Conservation (phyloP, 2,329 filamentous ascomycete genomes). For the Aciculosporium take region DNA sequence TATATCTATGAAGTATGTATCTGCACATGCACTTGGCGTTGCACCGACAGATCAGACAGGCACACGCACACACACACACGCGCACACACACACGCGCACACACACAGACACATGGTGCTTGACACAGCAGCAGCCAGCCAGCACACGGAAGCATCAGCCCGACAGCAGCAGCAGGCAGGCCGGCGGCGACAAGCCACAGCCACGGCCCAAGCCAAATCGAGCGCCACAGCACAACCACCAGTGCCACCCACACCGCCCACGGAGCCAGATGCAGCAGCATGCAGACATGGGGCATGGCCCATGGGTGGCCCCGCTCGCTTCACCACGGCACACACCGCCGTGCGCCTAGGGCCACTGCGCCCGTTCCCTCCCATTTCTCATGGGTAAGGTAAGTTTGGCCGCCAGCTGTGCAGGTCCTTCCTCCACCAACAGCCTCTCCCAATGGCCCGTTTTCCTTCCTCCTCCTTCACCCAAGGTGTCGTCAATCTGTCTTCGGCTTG, state of each 20-base stretch:
- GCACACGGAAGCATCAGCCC: background rate
- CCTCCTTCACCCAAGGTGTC: slow-evolving; percentile 20
- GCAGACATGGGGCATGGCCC: slow-evolving; percentile 6
- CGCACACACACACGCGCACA: background rate
- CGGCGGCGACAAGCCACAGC: background rate
- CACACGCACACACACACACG: background rate
- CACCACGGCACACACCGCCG: slow-evolving; percentile 14
- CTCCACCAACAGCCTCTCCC: slow-evolving; percentile 25
- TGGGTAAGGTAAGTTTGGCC: slow-evolving; percentile 30
- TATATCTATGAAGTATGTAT: too few species aligned
- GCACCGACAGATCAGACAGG: background rate
- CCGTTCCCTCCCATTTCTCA: slow-evolving; percentile 24
- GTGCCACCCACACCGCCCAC: background rate
- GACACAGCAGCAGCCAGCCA: too few species aligned
- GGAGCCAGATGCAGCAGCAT: slow-evolving; percentile 4
- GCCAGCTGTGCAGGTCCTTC: slow-evolving; percentile 25
- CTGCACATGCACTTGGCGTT: too few species aligned
- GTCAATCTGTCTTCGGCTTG: slow-evolving; percentile 18
- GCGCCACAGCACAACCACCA: background rate
- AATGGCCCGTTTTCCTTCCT: slow-evolving; percentile 22
- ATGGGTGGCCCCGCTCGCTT: slow-evolving; percentile 15
- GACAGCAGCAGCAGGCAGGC: too few species aligned
- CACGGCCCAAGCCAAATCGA: background rate
- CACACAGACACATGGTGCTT: background rate
- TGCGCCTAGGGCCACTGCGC: slow-evolving; percentile 15